Evolutionary conservation across 2,329 filamentous ascomycete genomes (phyloP), one percentile per base, ranked within the genome.

Genomic region (Cytospora piceae): DNA sequence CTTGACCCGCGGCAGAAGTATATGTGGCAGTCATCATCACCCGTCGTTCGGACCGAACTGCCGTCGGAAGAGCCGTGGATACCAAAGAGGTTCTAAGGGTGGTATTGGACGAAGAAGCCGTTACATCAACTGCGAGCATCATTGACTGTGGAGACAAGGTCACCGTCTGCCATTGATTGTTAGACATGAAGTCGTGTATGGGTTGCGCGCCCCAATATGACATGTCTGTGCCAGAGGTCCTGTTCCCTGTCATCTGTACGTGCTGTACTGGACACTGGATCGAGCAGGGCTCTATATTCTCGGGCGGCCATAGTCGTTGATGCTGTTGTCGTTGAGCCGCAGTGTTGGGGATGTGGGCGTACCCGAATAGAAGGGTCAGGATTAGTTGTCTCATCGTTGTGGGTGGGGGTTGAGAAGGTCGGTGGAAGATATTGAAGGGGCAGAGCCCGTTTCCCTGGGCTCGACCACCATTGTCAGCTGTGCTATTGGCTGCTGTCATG

Each of bases 161-260:
- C 34, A 39, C 22, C 5, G 42, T n/a, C 59, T 55, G 58, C 49
- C 34, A 46, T 20, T 62, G 53, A 29, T 15, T 46, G 34, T 63
- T 62, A 31, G 49, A 55, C 27, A 54, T 37, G 46, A 62, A 37
- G 22, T 58, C 64, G 5, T 49, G 34, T 4, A 66, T 53, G 6
- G 64, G 54, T 27, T 62, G 54, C 8, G 59, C 15, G 7, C 54
- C 59, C 64, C 32, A 58, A 17, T 58, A 9, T 6, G 58, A n/a
- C 14, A 58, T 27, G 4, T 54, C 31, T 14, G 59, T 5, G 42
- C 42, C 42, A 2, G 54, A 37, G 32, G 39, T 61, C 46, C 9
- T 62, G 34, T 65, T 62, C 20, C 58, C 53, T 14, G 29, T 58
- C 63, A 53, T 54, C 31, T 61, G 63, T 22, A 65, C 32, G 42